These are phyloP conservation scores for Tricholoma flavovirens DNA, from an alignment of 768 basidiomycete genomes.

Conservation along the genomic window DNA sequence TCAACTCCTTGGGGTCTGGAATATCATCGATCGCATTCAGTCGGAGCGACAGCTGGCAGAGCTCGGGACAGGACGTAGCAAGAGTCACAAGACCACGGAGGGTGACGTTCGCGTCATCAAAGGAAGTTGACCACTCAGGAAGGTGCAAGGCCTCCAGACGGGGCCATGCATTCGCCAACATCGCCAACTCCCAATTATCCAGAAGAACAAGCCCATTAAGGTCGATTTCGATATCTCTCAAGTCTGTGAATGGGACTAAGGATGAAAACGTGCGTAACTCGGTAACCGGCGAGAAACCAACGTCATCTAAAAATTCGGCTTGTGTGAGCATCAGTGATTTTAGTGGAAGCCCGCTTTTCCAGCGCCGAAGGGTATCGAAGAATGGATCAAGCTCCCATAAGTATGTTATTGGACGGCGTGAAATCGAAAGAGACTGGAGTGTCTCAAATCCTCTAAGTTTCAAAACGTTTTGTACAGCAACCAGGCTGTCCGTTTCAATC, in stretches of 20 bases:
- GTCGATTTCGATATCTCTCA: neutral
- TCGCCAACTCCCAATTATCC: neutral
- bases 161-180: slow-evolving; percentile 1
- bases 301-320: neutral
- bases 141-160: neutral
- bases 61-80: neutral
- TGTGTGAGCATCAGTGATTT: neutral
- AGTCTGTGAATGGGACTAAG: neutral
- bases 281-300: neutral
- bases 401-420: neutral
- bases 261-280: neutral
- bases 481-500: neutral
- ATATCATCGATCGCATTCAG: neutral
- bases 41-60: neutral
- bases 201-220: neutral
- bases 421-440: neutral
- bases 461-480: neutral
- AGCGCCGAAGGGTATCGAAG: neutral
- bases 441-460: neutral
- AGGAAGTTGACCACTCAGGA: neutral
- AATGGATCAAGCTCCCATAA: neutral
- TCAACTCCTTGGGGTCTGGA: neutral
- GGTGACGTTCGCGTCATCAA: neutral
- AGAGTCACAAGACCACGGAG: neutral
- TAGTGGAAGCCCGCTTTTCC: neutral